phyloP scores from a whole-genome alignment of 2,329 filamentous ascomycete genomes.

The Furcasterigmium furcatum region DNA sequence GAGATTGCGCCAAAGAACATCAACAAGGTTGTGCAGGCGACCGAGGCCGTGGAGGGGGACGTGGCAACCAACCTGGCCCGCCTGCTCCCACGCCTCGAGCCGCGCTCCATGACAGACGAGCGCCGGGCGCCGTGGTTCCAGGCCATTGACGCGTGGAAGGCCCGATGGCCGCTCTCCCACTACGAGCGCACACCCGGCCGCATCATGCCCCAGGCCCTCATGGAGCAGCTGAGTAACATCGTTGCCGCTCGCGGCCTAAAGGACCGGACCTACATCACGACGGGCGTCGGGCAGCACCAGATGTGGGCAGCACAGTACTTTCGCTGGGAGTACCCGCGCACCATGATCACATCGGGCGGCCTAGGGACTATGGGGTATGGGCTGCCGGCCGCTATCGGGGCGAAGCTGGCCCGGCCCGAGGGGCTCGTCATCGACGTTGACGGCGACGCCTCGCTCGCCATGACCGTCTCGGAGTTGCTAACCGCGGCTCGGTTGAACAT shows the following conservation, averaged over 20 bases:
- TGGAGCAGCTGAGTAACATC: conserved; percentile 84
- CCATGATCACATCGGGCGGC: conserved; percentile 95
- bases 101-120: conserved; percentile 60
- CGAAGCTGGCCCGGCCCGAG: conserved; percentile 74
- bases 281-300: conserved; percentile 95
- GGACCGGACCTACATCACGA: conserved; percentile 81
- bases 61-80: conserved; percentile 75
- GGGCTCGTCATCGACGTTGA: conserved; percentile 93
- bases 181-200: conserved; percentile 79
- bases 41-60: conserved; percentile 92
- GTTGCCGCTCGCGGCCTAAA: conserved; percentile 79
- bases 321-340: conserved; percentile 86
- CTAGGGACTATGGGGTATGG: conserved; percentile 95
- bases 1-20: conserved; percentile 99
- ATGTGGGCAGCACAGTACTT: conserved; percentile 99
- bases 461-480: conserved; percentile 94
- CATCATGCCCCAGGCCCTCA: conserved; percentile 93
- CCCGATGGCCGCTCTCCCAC: conserved; percentile 77
- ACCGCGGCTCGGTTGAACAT: conserved; percentile 96
- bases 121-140: conserved; percentile 89
- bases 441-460: conserved; percentile 97
- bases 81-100: conserved; percentile 70
- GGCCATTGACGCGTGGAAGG: conserved; percentile 89
- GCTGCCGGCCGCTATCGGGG: conserved; percentile 90
- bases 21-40: conserved; percentile 98